phyloP scores from a whole-genome alignment of 306 rosid species.

The Dryas alaskensis region DNA sequence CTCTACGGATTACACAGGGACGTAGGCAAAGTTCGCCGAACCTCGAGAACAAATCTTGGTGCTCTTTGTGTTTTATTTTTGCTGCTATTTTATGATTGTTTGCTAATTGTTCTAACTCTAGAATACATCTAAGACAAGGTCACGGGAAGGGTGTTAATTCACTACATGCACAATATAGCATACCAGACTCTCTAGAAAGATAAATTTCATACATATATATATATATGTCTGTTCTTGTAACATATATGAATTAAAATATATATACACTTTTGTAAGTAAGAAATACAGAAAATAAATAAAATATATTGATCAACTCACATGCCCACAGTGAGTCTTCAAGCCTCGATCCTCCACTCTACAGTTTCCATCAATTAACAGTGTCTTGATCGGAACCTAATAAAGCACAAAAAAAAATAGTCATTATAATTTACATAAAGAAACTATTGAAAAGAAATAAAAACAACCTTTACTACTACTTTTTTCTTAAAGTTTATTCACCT shows the following conservation, averaged over 20 bases:
- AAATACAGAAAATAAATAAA: conserved; percentile 17
- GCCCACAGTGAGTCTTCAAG: conserved; percentile 96
- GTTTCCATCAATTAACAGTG: conserved; percentile 86
- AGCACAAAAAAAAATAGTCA: conserved; percentile 12
- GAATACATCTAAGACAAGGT: too few relatives aligned
- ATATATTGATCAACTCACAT: conserved; percentile 54
- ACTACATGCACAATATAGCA: too few relatives aligned
- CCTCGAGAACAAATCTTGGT: too few relatives aligned
- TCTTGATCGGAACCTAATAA: conserved; percentile 84
- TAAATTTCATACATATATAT: background rate
- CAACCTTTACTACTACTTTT: background rate
- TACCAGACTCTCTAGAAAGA: background rate
- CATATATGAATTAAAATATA: too few relatives aligned
- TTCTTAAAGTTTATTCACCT: background rate
- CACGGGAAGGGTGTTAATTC: too few relatives aligned
- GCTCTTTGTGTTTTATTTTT: too few relatives aligned
- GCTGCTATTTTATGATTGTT: too few relatives aligned
- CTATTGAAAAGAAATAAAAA: conserved; percentile 8
- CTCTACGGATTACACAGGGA: too few relatives aligned
- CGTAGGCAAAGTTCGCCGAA: too few relatives aligned
- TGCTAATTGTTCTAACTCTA: too few relatives aligned
- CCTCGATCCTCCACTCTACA: conserved; percentile 99
- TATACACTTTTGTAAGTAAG: background rate
- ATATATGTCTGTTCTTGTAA: background rate
- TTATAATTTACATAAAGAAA: background rate